Conservation (phyloP, 768 basidiomycete species). For the Calvatia gigantea region DNA sequence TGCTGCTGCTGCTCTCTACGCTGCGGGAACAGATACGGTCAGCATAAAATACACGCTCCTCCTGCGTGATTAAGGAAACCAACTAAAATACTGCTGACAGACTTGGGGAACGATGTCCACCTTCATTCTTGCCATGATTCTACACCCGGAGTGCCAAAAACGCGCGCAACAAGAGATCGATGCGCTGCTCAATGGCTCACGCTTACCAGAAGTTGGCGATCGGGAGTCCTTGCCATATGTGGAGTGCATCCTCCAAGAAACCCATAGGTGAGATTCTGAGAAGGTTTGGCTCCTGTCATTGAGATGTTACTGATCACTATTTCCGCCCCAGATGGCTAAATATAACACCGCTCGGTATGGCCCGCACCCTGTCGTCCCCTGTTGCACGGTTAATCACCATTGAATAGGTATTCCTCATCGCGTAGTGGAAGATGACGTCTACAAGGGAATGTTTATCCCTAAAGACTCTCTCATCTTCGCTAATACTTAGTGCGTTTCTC, state of each 20-base stretch:
- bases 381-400: background rate
- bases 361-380: background rate
- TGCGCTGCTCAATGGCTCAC: slow-evolving; percentile 44
- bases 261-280: slow-evolving; percentile 53
- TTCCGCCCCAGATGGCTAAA: background rate
- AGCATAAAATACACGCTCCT: background rate
- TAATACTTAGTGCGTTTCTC: slow-evolving; percentile 49
- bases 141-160: slow-evolving; percentile 50
- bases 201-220: slow-evolving; percentile 60
- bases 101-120: slow-evolving; percentile 52
- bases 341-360: slow-evolving; percentile 3
- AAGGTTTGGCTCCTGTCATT: slow-evolving; percentile 48
- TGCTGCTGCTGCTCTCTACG: slow-evolving; percentile 79
- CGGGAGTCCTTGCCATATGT: slow-evolving; percentile 53
- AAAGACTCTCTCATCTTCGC: slow-evolving; percentile 60
- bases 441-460: slow-evolving; percentile 53
- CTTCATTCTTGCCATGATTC: slow-evolving; percentile 67
- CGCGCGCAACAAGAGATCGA: slow-evolving; percentile 69
- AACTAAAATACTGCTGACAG: slow-evolving; percentile 23
- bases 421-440: slow-evolving; percentile 61
- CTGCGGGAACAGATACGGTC: slow-evolving; percentile 63
- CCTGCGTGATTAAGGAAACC: background rate
- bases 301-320: slow-evolving; percentile 38
- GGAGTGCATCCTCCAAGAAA: slow-evolving; percentile 53
- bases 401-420: slow-evolving; percentile 57